These are phyloP conservation scores for Camellia sinensis DNA, from an alignment of 148 eudicot genomes.

Conservation along the genomic window DNA sequence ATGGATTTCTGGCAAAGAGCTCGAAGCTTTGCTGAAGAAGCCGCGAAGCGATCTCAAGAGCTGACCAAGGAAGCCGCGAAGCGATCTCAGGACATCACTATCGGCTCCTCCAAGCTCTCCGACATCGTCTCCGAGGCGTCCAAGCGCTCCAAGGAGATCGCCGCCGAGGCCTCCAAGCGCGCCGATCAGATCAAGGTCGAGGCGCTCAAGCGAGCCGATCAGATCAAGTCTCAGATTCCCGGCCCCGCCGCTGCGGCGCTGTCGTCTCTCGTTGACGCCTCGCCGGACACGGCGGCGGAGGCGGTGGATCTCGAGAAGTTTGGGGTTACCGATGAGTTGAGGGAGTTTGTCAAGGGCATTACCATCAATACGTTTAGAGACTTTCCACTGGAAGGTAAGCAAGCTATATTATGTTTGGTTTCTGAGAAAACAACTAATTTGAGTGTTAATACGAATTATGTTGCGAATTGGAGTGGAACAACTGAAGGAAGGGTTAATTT, in stretches of 20 bases:
- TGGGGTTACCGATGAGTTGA: slow-evolving; percentile 79
- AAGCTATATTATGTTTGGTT: not conserved
- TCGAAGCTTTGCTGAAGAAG: slow-evolving; percentile 72
- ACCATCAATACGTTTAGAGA: slow-evolving; percentile 59
- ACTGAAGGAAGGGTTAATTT: too few relatives aligned
- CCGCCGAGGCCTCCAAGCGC: slow-evolving; percentile 35
- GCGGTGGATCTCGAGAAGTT: slow-evolving; percentile 52
- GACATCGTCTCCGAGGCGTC: slow-evolving; percentile 58
- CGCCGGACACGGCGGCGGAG: slow-evolving; percentile 11
- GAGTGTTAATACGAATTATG: not conserved
- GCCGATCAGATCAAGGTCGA: slow-evolving; percentile 49
- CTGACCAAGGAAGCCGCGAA: slow-evolving; percentile 49
- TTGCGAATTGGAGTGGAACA: too few relatives aligned
- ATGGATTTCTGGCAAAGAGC: slow-evolving; percentile 89
- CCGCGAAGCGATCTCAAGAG: slow-evolving; percentile 64
- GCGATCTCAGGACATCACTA: slow-evolving; percentile 51
- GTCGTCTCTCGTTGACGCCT: slow-evolving; percentile 43
- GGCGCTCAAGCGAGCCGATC: too few relatives aligned
- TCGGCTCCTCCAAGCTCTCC: slow-evolving; percentile 44
- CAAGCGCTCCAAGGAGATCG: slow-evolving; percentile 32
- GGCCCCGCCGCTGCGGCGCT: slow-evolving; percentile 17
- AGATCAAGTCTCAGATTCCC: slow-evolving; percentile 26
- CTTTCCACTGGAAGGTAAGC: slow-evolving; percentile 68
- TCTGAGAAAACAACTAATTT: not conserved
- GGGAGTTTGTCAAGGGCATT: slow-evolving; percentile 80